Conservation (phyloP, 2,329 filamentous ascomycete species). For the Neopestalotiopsis clavispora region DNA sequence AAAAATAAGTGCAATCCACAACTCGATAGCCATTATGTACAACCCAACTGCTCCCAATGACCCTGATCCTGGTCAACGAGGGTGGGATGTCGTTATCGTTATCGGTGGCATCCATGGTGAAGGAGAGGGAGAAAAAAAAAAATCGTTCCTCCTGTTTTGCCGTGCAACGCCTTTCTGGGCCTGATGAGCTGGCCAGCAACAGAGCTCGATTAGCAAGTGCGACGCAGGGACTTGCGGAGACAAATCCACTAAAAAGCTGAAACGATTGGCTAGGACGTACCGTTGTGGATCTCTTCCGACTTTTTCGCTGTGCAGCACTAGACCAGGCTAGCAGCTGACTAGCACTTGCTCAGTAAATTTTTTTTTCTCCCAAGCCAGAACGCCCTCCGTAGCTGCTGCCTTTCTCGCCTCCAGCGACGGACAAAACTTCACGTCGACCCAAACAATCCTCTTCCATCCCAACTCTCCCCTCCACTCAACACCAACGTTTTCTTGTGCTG, state of each 20-base stretch:
- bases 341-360: slow-evolving; percentile 11
- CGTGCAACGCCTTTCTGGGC: not conserved
- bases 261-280: not conserved
- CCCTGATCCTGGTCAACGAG: not conserved
- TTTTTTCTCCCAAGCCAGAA: slow-evolving; percentile 3
- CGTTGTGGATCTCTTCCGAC: not conserved
- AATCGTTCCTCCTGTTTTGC: not conserved
- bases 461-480: slow-evolving; percentile 5
- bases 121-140: not conserved
- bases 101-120: not conserved
- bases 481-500: not conserved
- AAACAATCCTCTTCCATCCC: slow-evolving; percentile 4
- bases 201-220: not conserved
- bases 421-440: slow-evolving; percentile 9
- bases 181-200: not conserved
- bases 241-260: not conserved
- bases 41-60: not conserved
- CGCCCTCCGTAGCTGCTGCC: not conserved
- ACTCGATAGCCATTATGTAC: not conserved
- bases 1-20: not conserved
- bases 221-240: not conserved
- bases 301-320: not conserved
- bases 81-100: not conserved
- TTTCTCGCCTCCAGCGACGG: slow-evolving; percentile 11
- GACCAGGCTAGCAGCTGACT: slow-evolving; percentile 1